These are phyloP conservation scores for Endothia cerciana DNA, from an alignment of 2,329 filamentous ascomycete species.

Conservation along the genomic window DNA sequence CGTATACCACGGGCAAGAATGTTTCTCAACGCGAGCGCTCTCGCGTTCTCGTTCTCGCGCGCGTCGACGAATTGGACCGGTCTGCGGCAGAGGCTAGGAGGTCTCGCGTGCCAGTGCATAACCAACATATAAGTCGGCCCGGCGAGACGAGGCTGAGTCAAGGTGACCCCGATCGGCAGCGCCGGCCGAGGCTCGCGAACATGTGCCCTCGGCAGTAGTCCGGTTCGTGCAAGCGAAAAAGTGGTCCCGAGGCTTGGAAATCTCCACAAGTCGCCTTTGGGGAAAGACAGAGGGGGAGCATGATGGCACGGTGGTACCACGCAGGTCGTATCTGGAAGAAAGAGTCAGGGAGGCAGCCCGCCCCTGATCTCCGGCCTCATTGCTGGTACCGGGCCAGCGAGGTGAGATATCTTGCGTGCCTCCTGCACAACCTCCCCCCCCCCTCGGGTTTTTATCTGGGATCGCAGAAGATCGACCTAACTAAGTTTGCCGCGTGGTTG, in stretches of 20 bases:
- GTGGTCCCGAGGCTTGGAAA: background rate
- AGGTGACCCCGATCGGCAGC: constrained; percentile 7
- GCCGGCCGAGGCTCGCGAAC: background rate
- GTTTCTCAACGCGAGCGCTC: too few species aligned
- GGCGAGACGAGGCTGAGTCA: constrained; percentile 5
- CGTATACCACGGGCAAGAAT: too few species aligned
- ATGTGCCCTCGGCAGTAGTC: constrained; percentile 3
- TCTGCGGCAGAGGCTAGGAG: background rate
- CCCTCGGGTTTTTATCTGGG: constrained; percentile 13
- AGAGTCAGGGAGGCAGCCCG: constrained; percentile 10
- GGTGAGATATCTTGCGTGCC: constrained; percentile 20
- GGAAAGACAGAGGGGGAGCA: background rate
- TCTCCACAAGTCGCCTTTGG: constrained; percentile 1
- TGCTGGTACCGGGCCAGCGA: constrained; percentile 12
- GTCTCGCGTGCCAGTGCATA: background rate
- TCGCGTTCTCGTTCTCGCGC: background rate
- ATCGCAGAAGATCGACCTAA: constrained; percentile 17
- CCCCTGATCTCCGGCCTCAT: constrained; percentile 1
- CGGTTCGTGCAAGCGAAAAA: constrained; percentile 5
- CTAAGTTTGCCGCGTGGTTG: constrained; percentile 16
- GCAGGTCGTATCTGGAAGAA: background rate
- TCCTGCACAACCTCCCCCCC: constrained; percentile 7
- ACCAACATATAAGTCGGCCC: background rate
- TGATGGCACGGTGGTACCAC: background rate
- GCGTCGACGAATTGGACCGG: background rate